A percentile compares a stretch with the other conserved stretches of the same genome.
phyloP scores from a whole-genome alignment of 2,329 filamentous ascomycete genomes.

The Penicillium sp. region DNA sequence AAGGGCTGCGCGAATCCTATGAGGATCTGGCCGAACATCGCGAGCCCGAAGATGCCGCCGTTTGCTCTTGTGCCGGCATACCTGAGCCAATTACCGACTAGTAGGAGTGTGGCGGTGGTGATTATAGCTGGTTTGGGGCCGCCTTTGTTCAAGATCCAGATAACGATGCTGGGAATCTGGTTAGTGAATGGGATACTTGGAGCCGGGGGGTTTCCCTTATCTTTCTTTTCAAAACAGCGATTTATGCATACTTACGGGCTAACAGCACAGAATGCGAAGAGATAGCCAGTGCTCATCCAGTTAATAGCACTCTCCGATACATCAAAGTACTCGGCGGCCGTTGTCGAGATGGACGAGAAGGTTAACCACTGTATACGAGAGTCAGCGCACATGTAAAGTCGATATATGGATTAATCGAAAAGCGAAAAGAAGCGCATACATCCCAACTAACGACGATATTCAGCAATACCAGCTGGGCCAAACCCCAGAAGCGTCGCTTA shows the following conservation, averaged over 20 bases:
- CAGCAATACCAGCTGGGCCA: conserved; percentile 77
- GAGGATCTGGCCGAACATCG: conserved; percentile 89
- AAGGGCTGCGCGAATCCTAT: conserved; percentile 90
- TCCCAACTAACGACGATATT: conserved; percentile 96
- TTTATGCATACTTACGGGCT: conserved; percentile 55
- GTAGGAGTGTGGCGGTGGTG: conserved; percentile 66
- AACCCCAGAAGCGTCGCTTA: conserved; percentile 83
- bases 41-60: conserved; percentile 67
- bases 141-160: conserved; percentile 71
- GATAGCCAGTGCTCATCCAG: conserved; percentile 85
- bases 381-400: neutral
- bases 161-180: conserved; percentile 49
- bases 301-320: conserved; percentile 77
- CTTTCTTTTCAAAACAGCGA: neutral
- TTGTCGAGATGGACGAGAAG: conserved; percentile 76
- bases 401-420: neutral
- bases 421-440: conserved; percentile 55
- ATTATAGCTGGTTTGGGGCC: conserved; percentile 79
- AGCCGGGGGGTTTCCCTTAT: neutral
- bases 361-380: conserved; percentile 71
- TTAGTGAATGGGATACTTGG: neutral
- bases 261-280: conserved; percentile 76
- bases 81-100: conserved; percentile 88
- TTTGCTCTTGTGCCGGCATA: conserved; percentile 65
- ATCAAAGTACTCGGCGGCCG: conserved; percentile 70